phyloP scores from a whole-genome alignment of 2,329 filamentous ascomycete species.

The Epichloe coenophiala region DNA sequence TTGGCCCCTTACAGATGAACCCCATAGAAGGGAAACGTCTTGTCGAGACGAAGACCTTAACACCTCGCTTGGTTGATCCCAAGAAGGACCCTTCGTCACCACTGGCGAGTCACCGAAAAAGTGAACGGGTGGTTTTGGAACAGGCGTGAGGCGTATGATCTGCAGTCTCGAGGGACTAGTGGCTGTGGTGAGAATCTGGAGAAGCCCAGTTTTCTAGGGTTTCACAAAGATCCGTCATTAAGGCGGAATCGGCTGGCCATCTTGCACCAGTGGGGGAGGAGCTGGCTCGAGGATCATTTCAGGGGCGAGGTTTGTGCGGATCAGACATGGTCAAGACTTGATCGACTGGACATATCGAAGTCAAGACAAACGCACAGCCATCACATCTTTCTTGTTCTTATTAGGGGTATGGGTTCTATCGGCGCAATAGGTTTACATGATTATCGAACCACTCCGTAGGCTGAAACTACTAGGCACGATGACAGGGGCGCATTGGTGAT shows the following conservation, averaged over 20 bases:
- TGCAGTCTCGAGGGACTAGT: background rate
- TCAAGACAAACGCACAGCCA: background rate
- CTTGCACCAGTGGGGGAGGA: background rate
- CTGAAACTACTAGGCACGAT: background rate
- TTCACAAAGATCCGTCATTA: background rate
- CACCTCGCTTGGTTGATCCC: slow-evolving; percentile 32
- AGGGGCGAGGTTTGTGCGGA: too few species aligned
- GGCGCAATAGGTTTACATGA: background rate
- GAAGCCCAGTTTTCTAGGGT: background rate
- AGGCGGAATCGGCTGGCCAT: background rate
- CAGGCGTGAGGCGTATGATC: slow-evolving; percentile 17
- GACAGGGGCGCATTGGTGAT: background rate
- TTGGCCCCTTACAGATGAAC: slow-evolving; percentile 36
- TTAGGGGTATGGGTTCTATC: background rate
- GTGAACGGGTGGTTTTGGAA: slow-evolving; percentile 40
- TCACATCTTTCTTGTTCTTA: background rate
- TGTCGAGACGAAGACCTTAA: slow-evolving; percentile 26
- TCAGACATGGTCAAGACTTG: too few species aligned
- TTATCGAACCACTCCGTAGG: background rate
- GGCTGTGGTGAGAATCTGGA: background rate
- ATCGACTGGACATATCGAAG: background rate
- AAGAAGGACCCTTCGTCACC: slow-evolving; percentile 16
- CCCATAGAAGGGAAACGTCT: slow-evolving; percentile 10
- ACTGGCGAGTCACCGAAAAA: slow-evolving; percentile 31
- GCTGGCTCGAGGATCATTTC: too few species aligned